Evolutionary conservation across 139 green algal genomes (phyloP).

Genomic region (Eudorina sp.): DNA sequence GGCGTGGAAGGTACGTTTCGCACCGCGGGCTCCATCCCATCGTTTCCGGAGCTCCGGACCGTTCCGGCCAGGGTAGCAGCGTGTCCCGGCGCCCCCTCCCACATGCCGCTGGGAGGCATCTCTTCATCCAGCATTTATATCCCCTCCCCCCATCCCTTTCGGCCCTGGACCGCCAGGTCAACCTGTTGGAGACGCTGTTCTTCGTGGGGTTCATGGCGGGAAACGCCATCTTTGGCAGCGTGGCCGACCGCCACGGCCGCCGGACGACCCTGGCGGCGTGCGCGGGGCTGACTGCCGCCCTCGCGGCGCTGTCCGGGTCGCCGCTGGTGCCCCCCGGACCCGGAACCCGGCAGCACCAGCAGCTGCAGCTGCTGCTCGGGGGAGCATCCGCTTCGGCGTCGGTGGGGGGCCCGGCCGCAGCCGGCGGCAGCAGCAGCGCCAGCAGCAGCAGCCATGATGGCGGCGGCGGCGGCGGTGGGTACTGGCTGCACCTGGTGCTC

Average conservation of each 20-base stretch:
- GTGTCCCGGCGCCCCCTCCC: too few relatives aligned
- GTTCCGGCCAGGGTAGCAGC: too few relatives aligned
- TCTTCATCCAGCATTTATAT: too few relatives aligned
- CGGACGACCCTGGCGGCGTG: neutral
- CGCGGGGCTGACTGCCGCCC: neutral
- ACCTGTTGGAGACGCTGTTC: conserved; percentile 39
- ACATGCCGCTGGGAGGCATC: too few relatives aligned
- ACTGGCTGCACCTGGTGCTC: conserved; percentile 9
- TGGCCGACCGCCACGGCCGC: conserved; percentile 34
- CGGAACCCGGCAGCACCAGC: too few relatives aligned
- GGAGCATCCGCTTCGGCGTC: too few relatives aligned
- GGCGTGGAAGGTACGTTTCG: conserved; percentile 18
- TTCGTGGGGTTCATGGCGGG: conserved; percentile 48
- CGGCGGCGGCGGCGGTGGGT: neutral
- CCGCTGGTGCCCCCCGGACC: neutral
- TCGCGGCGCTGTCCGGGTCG: conserved; percentile 20
- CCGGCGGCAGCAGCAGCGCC: neutral
- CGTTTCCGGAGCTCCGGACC: too few relatives aligned
- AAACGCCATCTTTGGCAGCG: conserved; percentile 23
- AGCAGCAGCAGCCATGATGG: neutral
- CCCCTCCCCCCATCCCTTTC: too few relatives aligned
- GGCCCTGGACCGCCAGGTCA: too few relatives aligned
- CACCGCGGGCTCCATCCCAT: too few relatives aligned
- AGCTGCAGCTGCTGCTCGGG: too few relatives aligned
- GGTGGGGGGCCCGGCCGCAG: neutral